Conservation (phyloP, 1,139 yeast species). For the Citeromyces hawaiiensis region DNA sequence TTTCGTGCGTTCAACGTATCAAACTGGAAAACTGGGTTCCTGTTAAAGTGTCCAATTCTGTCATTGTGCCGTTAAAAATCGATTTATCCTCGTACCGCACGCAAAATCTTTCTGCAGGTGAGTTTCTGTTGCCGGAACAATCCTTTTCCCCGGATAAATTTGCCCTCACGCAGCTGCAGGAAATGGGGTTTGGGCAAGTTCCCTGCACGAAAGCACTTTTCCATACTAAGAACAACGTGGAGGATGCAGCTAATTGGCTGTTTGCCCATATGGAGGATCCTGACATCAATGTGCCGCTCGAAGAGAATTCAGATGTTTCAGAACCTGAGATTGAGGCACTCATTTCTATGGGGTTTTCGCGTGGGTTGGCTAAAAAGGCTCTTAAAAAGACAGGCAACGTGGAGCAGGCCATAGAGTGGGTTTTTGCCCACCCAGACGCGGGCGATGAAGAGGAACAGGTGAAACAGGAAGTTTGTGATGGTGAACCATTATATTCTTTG, state of each 20-base stretch:
- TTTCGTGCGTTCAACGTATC: constrained; percentile 69
- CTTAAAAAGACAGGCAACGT: constrained; percentile 44
- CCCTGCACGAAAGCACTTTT: constrained; percentile 58
- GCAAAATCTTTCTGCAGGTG: constrained; percentile 23
- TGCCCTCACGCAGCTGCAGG: constrained; percentile 38
- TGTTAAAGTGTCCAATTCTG: constrained; percentile 43
- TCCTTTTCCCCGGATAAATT: constrained; percentile 42
- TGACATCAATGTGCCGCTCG: constrained; percentile 56
- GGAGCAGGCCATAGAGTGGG: constrained; percentile 83
- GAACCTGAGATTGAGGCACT: constrained; percentile 37
- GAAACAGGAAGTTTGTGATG: constrained; percentile 6
- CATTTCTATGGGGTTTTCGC: constrained; percentile 67
- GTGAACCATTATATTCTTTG: constrained; percentile 30
- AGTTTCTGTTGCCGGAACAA: constrained; percentile 23
- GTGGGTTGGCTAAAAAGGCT: constrained; percentile 55
- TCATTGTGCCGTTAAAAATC: constrained; percentile 47
- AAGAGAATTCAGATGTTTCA: constrained; percentile 9
- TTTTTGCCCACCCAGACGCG: constrained; percentile 66
- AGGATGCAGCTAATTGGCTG: constrained; percentile 84
- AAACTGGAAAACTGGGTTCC: constrained; percentile 88
- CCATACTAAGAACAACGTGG: constrained; percentile 63
- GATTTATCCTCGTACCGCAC: constrained; percentile 20
- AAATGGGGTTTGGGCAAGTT: constrained; percentile 81
- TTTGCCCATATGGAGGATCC: constrained; percentile 81
- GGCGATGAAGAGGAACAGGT: constrained; percentile 23